Evolutionary conservation across 805 yeast genomes (phyloP).

Genomic region (Schwanniomyces polymorphus): DNA sequence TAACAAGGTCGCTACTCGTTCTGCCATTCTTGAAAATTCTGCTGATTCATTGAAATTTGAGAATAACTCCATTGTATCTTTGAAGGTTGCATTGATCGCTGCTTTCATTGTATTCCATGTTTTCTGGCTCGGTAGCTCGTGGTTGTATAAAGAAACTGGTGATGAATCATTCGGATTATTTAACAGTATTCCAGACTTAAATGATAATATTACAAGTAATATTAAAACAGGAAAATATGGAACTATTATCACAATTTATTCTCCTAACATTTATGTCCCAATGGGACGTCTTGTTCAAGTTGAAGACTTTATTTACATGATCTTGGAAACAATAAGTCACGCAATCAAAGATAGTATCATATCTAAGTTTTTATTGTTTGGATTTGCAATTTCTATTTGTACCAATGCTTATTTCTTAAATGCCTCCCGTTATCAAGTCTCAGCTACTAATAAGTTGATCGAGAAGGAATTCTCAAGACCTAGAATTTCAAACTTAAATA

Average conservation of each 20-base stretch:
- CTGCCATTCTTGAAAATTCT: conserved; percentile 37
- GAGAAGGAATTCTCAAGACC: conserved; percentile 39
- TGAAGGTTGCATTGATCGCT: conserved; percentile 60
- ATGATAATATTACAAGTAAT: conserved; percentile 42
- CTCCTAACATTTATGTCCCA: conserved; percentile 60
- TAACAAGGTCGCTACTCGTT: conserved; percentile 56
- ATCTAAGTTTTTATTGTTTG: conserved; percentile 72
- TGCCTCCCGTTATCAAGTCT: conserved; percentile 71
- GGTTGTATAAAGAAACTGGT: conserved; percentile 47
- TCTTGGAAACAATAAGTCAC: conserved; percentile 55
- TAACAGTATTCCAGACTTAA: conserved; percentile 25
- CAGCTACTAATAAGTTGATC: conserved; percentile 40
- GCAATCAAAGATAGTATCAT: conserved; percentile 80
- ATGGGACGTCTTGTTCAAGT: conserved; percentile 52
- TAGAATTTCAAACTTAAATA: conserved; percentile 5
- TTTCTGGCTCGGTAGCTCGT: conserved; percentile 68
- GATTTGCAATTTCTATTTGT: conserved; percentile 71
- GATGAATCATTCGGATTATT: conserved; percentile 7
- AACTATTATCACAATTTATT: conserved; percentile 57
- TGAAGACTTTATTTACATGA: conserved; percentile 58
- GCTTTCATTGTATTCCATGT: conserved; percentile 63
- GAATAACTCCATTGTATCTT: conserved; percentile 43
- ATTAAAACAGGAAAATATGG: conserved; percentile 48
- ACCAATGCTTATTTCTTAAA: conserved; percentile 84
- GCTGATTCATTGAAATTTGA: conserved; percentile 22